Conservation (phyloP, 805 yeast species). For the Saccharomyces jurei region DNA sequence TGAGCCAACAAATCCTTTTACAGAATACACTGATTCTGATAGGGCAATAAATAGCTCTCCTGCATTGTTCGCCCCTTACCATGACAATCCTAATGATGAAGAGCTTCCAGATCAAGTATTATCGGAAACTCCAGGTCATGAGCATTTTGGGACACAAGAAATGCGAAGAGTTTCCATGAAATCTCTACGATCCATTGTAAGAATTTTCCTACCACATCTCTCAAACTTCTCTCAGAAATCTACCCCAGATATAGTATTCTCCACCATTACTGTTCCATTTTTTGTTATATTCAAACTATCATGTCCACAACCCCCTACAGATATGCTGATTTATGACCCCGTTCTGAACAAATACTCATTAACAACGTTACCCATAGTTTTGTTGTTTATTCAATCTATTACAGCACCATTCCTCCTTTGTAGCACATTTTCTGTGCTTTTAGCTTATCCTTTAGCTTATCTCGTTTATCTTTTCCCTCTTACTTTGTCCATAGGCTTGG, state of each 20-base stretch:
- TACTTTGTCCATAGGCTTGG: slow-evolving; percentile 6
- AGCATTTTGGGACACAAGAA: not conserved
- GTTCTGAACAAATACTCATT: slow-evolving; percentile 14
- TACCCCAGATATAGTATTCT: slow-evolving; percentile 20
- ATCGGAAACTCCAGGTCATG: not conserved
- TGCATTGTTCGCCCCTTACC: slow-evolving; percentile 18
- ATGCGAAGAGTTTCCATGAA: not conserved
- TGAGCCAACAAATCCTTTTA: slow-evolving; percentile 8
- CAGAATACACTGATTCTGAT: not conserved
- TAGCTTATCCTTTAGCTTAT: slow-evolving; percentile 5
- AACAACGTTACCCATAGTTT: slow-evolving; percentile 12
- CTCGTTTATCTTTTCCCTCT: slow-evolving; percentile 11
- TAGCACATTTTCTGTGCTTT: slow-evolving; percentile 15
- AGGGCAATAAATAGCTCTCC: slow-evolving; percentile 15
- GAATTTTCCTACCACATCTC: slow-evolving; percentile 30
- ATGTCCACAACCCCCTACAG: slow-evolving; percentile 28
- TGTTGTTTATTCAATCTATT: slow-evolving; percentile 27
- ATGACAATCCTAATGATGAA: slow-evolving; percentile 15
- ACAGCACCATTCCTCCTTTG: slow-evolving; percentile 26
- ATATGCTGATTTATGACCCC: slow-evolving; percentile 21
- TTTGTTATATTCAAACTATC: slow-evolving; percentile 30
- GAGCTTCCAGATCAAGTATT: not conserved
- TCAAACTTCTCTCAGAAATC: slow-evolving; percentile 22
- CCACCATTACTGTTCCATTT: slow-evolving; percentile 30
- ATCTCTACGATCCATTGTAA: not conserved